phyloP scores from a whole-genome alignment of 1,284 basidiomycete species.

The Ustilago lituana region DNA sequence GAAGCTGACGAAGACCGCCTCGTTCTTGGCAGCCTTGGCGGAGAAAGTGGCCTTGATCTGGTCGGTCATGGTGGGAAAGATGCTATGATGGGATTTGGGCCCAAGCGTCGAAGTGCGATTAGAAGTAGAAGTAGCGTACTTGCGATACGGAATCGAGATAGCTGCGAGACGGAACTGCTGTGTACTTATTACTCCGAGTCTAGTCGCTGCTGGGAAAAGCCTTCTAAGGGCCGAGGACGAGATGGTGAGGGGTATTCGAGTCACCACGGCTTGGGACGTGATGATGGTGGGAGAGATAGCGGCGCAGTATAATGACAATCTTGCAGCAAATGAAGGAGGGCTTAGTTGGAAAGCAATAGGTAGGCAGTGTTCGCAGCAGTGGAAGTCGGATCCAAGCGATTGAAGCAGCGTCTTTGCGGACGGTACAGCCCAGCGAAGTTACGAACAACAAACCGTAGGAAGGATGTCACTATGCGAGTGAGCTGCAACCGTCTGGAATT shows the following conservation, averaged over 20 bases:
- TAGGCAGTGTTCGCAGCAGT: no score
- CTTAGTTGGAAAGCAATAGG: no score
- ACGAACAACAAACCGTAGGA: no score
- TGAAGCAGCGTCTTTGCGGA: no score
- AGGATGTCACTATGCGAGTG: no score
- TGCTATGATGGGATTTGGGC: neutral
- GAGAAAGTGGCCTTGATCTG: slow-evolving; percentile 56
- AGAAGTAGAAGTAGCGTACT: neutral
- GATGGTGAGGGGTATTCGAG: slow-evolving; percentile 24
- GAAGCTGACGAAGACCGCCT: slow-evolving; percentile 65
- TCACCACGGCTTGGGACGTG: slow-evolving; percentile 15
- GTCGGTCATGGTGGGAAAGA: slow-evolving; percentile 53
- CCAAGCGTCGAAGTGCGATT: neutral
- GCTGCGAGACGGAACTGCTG: neutral
- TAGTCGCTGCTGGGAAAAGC: slow-evolving; percentile 6
- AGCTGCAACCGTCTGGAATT: no score
- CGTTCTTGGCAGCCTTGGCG: slow-evolving; percentile 60
- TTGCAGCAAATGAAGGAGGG: no score
- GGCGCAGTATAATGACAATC: no score
- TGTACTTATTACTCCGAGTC: neutral
- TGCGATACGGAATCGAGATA: slow-evolving; percentile 2
- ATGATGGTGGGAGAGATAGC: neutral
- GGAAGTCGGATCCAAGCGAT: no score
- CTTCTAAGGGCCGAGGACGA: slow-evolving; percentile 5
- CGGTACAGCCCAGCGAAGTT: no score